Percentiles rank a stretch among this genome's conserved stretches.
Conservation (phyloP, 2,329 filamentous ascomycete genomes). For the Thermomyces lanuginosus region DNA sequence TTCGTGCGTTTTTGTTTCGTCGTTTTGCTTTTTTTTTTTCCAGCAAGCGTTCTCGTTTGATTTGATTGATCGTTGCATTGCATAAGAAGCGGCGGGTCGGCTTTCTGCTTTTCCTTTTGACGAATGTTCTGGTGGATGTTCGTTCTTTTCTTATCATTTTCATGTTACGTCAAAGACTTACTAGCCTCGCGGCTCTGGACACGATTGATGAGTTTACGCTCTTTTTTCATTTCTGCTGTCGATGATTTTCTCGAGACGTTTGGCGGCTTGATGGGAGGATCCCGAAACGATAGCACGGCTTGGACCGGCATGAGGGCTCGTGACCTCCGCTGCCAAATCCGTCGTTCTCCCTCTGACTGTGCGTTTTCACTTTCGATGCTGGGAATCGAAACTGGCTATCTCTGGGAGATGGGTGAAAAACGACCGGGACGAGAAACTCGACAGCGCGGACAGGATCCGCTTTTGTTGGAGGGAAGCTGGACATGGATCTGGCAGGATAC, state of each 20-base stretch:
- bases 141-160: constrained; percentile 28
- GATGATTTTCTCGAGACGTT: no score
- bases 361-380: constrained; percentile 25
- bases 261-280: constrained; percentile 7
- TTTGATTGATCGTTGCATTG: constrained; percentile 23
- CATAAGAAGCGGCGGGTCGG: constrained; percentile 34
- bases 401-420: constrained; percentile 8
- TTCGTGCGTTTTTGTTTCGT: constrained; percentile 26
- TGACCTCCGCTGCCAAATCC: no score
- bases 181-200: constrained; percentile 34
- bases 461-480: no score
- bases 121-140: constrained; percentile 15
- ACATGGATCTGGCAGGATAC: no score
- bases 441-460: no score
- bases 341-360: constrained; percentile 18
- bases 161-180: constrained; percentile 27
- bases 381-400: constrained; percentile 25
- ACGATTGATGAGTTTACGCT: constrained; percentile 24
- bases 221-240: constrained; percentile 17
- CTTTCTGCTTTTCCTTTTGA: constrained; percentile 26
- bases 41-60: constrained; percentile 34
- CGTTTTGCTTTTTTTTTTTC: constrained; percentile 24
- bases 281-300: constrained; percentile 8
- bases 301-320: constrained; percentile 6
- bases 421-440: constrained; percentile 7